Evolutionary conservation across 345 rosid species (phyloP), one percentile per base, ranked within the genome.

Genomic region (Boechera retrofracta): DNA sequence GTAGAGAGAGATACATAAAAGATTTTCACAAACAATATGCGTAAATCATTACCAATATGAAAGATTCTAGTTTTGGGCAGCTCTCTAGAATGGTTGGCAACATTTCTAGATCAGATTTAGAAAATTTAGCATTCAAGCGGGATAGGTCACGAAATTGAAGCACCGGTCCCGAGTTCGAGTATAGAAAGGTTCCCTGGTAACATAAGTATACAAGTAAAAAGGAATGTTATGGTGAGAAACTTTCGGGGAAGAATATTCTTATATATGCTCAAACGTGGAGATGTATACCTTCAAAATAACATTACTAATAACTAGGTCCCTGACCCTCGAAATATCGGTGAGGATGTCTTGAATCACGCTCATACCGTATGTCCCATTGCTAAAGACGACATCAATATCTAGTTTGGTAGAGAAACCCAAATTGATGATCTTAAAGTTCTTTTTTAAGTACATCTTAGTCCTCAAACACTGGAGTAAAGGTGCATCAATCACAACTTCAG

Each of bases 391-490:
- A 10, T 11, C 48, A 61, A 60, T 10, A 11, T 10, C 33, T 11
- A 39, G 10, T 5, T 18, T 61, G 8, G 29, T 3, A 39, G 66
- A 5, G 24, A 4, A 59, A 1, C 6, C 64, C 28, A 41, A 39
- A 21, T 11, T 39, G 18, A 39, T 16, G 41, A 64, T 64, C 55
- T 45, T 3, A 26, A 18, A 73, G n/a, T 52, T 29, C 11, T 52
- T 74, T 48, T 26, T 48, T 16, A 1, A 4, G 2, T 3, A 2
- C 9, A 24, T 0, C 7, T 0, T 2, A 7, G 75, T 10, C 29
- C 0, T 72, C 49, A 69, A 41, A 41, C 7, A 28, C 39, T n/a
- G 29, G 26, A 55, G 53, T 28, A 69, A 10, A 69, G 73, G 73
- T 38, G 73, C 73, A 39, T 69, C 52, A 54, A 69, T 26, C 72